Percentiles rank a stretch among this genome's conserved stretches.
Evolutionary conservation across 805 yeast species (phyloP).

Genomic region (Wickerhamomyces xylosicus): DNA sequence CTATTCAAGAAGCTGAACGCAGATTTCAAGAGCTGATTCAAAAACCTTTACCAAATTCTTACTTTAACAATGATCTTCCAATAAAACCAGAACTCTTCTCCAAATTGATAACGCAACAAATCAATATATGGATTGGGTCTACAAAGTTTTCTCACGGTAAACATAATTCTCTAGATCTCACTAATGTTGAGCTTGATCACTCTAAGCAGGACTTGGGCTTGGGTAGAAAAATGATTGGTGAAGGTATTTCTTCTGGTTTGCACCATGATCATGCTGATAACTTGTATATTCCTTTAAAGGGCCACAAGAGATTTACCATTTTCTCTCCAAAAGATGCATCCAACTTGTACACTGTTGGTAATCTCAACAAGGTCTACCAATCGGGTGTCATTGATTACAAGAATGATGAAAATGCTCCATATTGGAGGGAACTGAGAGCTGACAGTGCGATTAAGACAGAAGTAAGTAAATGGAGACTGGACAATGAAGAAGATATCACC

Average conservation of each 20-base stretch:
- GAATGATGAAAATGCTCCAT: constrained; percentile 41
- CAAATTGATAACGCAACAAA: constrained; percentile 51
- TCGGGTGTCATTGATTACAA: constrained; percentile 62
- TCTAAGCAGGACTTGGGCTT: constrained; percentile 25
- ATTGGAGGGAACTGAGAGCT: constrained; percentile 50
- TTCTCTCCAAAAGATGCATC: constrained; percentile 54
- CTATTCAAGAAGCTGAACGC: constrained; percentile 24
- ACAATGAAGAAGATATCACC: constrained; percentile 15
- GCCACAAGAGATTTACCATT: constrained; percentile 56
- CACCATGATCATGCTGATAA: constrained; percentile 82
- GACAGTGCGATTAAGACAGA: constrained; percentile 53
- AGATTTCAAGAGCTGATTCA: constrained; percentile 44
- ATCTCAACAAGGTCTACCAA: constrained; percentile 36
- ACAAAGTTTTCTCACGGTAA: constrained; percentile 7
- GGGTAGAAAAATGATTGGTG: constrained; percentile 47
- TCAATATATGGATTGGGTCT: constrained; percentile 65
- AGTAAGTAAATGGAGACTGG: constrained; percentile 33
- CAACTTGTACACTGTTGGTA: constrained; percentile 55
- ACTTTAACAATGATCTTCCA: constrained; percentile 22
- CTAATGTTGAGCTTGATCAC: constrained; percentile 11
- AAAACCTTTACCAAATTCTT: constrained; percentile 46
- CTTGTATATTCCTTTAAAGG: constrained; percentile 50
- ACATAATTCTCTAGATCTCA: not conserved
- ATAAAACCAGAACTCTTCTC: constrained; percentile 31
- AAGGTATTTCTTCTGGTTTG: constrained; percentile 59